Percentiles rank a stretch among this genome's conserved stretches.
phyloP scores from a whole-genome alignment of 306 rosid species.

The Lagenaria siceraria region DNA sequence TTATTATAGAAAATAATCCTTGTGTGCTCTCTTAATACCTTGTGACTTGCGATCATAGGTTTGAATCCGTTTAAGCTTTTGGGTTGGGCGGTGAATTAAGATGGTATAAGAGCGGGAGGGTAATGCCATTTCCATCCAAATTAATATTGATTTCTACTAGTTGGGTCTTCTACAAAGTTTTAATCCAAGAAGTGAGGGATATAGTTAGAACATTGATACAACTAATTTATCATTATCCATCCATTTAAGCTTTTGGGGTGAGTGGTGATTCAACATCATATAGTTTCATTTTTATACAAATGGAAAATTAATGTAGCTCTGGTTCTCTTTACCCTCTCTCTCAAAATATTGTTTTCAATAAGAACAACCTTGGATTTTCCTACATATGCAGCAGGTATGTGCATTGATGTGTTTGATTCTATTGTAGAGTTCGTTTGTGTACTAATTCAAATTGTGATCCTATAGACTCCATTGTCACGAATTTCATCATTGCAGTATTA shows the following conservation, averaged over 20 bases:
- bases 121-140: too few species aligned
- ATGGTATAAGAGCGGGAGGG: neutral
- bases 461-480: neutral
- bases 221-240: neutral
- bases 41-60: neutral
- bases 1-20: neutral
- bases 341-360: neutral
- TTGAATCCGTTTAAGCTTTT: neutral
- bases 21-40: too few species aligned
- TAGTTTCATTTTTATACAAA: neutral
- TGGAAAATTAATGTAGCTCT: neutral
- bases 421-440: neutral
- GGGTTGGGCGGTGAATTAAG: neutral
- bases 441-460: neutral
- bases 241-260: neutral
- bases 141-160: neutral
- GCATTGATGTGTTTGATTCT: neutral
- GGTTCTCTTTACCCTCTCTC: neutral
- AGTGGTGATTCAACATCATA: neutral
- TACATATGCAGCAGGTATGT: neutral
- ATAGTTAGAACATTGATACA: neutral
- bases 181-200: neutral
- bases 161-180: neutral
- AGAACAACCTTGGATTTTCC: neutral
- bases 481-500: conserved; percentile 38